Conservation (phyloP, 2,329 filamentous ascomycete species). For the Colletotrichum zoysiae region DNA sequence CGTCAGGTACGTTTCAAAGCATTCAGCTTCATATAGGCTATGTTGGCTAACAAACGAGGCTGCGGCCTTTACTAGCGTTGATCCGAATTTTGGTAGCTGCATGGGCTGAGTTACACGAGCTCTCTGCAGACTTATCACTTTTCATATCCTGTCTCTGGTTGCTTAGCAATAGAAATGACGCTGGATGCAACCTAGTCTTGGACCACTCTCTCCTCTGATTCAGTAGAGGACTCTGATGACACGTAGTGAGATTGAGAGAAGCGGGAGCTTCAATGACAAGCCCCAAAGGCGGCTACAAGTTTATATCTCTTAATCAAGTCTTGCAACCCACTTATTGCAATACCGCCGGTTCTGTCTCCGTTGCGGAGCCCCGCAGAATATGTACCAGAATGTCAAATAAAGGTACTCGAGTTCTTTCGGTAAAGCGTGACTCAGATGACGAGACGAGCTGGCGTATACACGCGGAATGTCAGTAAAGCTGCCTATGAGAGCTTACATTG, state of each 20-base stretch:
- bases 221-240: neutral
- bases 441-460: neutral
- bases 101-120: neutral
- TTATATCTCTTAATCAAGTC: neutral
- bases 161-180: neutral
- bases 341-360: neutral
- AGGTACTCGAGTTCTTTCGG: neutral
- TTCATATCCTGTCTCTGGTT: neutral
- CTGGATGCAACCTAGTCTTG: neutral
- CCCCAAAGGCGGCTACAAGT: neutral
- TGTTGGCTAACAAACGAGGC: neutral
- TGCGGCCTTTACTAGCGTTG: neutral
- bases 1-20: neutral
- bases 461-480: neutral
- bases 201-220: neutral
- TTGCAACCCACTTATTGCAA: neutral
- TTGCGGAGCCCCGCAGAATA: neutral
- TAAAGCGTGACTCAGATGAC: neutral
- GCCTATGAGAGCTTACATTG: too few species aligned
- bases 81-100: conserved; percentile 5
- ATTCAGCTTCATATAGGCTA: too few species aligned
- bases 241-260: neutral
- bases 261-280: neutral
- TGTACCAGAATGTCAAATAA: neutral
- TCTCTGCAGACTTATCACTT: neutral